These are phyloP conservation scores for Cornus florida DNA, from an alignment of 148 eudicot species.

Conservation along the genomic window DNA sequence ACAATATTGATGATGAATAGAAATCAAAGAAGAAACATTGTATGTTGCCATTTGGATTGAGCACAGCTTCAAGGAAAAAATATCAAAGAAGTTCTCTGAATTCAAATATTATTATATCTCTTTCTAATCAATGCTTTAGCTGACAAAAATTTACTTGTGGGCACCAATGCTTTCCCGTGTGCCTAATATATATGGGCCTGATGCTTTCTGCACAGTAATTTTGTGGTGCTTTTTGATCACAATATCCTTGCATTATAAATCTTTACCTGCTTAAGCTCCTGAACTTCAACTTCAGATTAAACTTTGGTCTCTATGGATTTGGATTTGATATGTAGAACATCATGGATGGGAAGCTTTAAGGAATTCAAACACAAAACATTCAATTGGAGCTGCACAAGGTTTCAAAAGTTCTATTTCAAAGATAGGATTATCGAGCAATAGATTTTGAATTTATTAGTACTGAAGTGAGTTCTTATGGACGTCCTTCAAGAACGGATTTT, in stretches of 20 bases:
- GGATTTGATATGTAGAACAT: neutral
- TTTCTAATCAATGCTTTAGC: neutral
- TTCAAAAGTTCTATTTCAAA: neutral
- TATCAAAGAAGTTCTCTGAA: neutral
- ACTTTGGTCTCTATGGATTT: neutral
- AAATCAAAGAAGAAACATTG: no score
- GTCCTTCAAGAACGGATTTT: neutral
- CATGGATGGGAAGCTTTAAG: neutral
- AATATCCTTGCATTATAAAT: no score
- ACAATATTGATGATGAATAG: no score
- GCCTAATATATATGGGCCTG: neutral
- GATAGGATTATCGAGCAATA: neutral
- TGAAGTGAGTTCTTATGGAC: no score
- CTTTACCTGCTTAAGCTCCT: neutral
- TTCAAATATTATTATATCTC: neutral
- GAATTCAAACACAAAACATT: neutral
- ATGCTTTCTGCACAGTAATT: neutral
- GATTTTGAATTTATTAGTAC: neutral
- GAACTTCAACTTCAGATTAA: neutral
- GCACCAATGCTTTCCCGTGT: neutral
- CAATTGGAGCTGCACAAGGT: neutral
- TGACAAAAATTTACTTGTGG: neutral
- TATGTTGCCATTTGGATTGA: neutral
- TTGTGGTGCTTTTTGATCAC: no score
- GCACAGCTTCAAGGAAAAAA: neutral